A percentile compares a stretch with the other conserved stretches of the same genome.
Conservation (phyloP, 768 basidiomycete genomes). For the Rhodosporidiobolus sp. region DNA sequence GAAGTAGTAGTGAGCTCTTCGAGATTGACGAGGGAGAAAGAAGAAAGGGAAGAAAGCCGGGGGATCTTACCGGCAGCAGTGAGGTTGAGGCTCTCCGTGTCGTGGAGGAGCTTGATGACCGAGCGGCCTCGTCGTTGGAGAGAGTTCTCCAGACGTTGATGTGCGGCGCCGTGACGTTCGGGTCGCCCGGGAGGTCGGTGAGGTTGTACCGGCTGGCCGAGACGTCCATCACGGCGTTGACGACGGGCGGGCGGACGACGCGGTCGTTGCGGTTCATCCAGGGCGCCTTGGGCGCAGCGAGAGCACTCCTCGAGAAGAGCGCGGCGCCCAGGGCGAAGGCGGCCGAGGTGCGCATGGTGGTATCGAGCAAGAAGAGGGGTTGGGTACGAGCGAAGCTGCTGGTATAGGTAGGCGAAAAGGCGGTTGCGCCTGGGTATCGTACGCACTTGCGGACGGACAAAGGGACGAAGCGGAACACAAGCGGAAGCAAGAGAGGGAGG, state of each 20-base stretch:
- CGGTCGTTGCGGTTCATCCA: background rate
- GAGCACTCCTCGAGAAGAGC: background rate
- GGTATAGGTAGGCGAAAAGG: too few species aligned
- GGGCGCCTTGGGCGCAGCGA: slow-evolving; percentile 11
- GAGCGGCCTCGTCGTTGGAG: slow-evolving; percentile 28
- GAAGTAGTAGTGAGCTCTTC: too few species aligned
- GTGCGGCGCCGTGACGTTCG: slow-evolving; percentile 23
- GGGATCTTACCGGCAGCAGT: too few species aligned
- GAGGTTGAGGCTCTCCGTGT: slow-evolving; percentile 39
- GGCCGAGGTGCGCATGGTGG: background rate
- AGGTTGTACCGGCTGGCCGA: background rate
- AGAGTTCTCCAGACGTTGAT: slow-evolving; percentile 34
- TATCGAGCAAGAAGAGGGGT: background rate
- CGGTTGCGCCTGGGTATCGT: too few species aligned
- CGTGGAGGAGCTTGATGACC: slow-evolving; percentile 37
- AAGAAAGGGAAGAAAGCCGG: too few species aligned
- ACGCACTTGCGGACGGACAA: too few species aligned
- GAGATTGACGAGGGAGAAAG: too few species aligned
- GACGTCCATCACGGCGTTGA: background rate
- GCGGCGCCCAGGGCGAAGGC: slow-evolving; percentile 2
- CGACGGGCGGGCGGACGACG: background rate
- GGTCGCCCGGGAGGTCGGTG: background rate
- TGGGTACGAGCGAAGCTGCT: too few species aligned
- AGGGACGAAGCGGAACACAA: background rate
- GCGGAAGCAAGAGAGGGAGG: background rate